Base-by-base conservation (phyloP, 108 stramenopile species). In the Thalassiosira profunda region DNA sequence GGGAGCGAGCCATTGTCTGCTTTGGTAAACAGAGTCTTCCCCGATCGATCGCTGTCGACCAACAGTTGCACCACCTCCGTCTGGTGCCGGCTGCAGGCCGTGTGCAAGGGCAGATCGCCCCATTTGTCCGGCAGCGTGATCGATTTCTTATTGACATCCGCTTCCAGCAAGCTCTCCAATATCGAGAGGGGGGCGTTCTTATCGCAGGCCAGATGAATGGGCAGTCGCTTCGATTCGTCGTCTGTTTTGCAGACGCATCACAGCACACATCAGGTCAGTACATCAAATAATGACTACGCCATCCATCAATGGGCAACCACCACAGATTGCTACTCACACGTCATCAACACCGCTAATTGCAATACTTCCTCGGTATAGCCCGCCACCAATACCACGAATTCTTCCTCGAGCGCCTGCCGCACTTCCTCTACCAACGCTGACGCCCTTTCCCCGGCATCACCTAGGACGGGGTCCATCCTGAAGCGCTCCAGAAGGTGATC, bases 201-300 rank as follows among this genome's bases (percentile, higher is more conserved):
- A 67, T 88, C 87, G 51, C 82, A 85, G 17, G 84, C 87, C 38
- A 88, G 59, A 40, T 88, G 87, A 29, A 88, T 70, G 0, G 84
- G 84, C 2, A 83, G 64, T 31, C 87, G 75, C 33, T 42, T 60
- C 9, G 71, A 80, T 2, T 53, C 67, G 33, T 78, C 80, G n/a
- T n/a, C n/a, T n/a, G n/a, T n/a, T n/a, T n/a, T n/a, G n/a, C n/a
- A n/a, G n/a, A n/a, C n/a, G n/a, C n/a, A n/a, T n/a, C n/a, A n/a
- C n/a, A n/a, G n/a, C n/a, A n/a, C n/a, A n/a, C n/a, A n/a, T n/a
- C n/a, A n/a, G n/a, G n/a, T n/a, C n/a, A n/a, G n/a, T n/a, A n/a
- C n/a, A n/a, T n/a, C n/a, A n/a, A n/a, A n/a, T n/a, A n/a, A n/a
- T n/a, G n/a, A n/a, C n/a, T n/a, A n/a, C n/a, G n/a, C n/a, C n/a